A percentile compares a stretch with the other conserved stretches of the same genome.
These are phyloP conservation scores for Stygiomarasmius scandens DNA, from an alignment of 1,284 basidiomycete genomes.

Conservation along the genomic window DNA sequence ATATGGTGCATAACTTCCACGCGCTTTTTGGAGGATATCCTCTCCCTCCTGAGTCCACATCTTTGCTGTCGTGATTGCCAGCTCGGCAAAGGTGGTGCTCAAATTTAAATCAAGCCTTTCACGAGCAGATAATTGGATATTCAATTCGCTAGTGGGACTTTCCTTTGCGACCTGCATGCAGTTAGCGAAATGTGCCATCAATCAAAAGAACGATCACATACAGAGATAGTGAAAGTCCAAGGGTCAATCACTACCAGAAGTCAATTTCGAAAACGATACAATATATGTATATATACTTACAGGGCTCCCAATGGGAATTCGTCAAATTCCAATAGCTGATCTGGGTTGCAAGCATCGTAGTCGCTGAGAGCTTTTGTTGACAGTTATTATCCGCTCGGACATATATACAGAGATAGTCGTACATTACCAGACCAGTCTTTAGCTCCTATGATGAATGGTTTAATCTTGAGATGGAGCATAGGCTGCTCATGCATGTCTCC, in stretches of 20 bases:
- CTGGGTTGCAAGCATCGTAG: conserved; percentile 77
- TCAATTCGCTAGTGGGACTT: conserved; percentile 55
- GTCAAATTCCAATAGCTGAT: conserved; percentile 98
- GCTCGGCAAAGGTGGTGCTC: conserved; percentile 90
- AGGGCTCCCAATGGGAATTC: conserved; percentile 99
- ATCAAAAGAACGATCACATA: conserved; percentile 36
- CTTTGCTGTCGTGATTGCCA: conserved; percentile 76
- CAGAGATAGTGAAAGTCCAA: conserved; percentile 86
- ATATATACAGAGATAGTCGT: conserved; percentile 20
- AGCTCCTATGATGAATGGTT: conserved; percentile 82
- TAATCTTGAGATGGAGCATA: conserved; percentile 86
- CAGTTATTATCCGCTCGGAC: background rate
- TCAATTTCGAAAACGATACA: conserved; percentile 12
- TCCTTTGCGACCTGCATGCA: conserved; percentile 54
- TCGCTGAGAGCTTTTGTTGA: conserved; percentile 70
- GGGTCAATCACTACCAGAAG: conserved; percentile 83
- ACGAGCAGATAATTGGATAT: conserved; percentile 71
- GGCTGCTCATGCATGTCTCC: conserved; percentile 96
- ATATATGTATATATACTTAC: conserved; percentile 41
- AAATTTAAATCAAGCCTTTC: conserved; percentile 92
- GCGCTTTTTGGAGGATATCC: conserved; percentile 68
- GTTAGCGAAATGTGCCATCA: conserved; percentile 6
- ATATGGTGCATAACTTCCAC: conserved; percentile 93
- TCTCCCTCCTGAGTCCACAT: conserved; percentile 79
- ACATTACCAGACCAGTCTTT: conserved; percentile 97